Base-by-base conservation (phyloP, 441 rosid species). In the Pelargonium citronellum region DNA sequence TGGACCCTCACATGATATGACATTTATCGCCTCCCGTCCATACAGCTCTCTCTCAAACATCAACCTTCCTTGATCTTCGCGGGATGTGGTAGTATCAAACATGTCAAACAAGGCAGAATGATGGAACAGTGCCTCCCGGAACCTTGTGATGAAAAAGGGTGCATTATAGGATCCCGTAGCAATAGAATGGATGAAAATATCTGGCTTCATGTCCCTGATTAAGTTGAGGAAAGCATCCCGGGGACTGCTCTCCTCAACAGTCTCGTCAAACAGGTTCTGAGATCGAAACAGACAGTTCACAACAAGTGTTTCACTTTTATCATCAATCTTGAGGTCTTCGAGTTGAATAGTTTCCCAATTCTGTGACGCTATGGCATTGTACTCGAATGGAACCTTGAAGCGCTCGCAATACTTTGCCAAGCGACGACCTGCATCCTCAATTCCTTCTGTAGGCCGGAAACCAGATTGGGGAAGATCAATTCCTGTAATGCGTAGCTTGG, bases 251-350 rank as follows among this genome's bases (percentile, higher is more conserved):
- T 80, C 78, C 11, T 69, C 76, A 5, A 90, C 96, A 0, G 99
- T 94, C 78, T 90, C 95, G 66, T 94, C 99, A 4, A 94, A 74
- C 1, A 91, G 83, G 79, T 88, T 84, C 68, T 72, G 86, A 34
- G 84, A 84, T 37, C 99, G 86, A 64, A 78, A 87, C 27, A 89
- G 70, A 73, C 94, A 86, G 79, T 87, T 94, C 61, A 90, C 99
- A 0, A 85, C 96, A 4, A 89, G 46, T 71, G 85, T 67, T 69
- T 94, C 99, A 19, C 80, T 80, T 0, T 65, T 34, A 34, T 34
- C 53, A 19, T 68, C 72, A 15, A 91, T 76, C 78, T 89, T 89
- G 73, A 94, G 82, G 73, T 94, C 97, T 16, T 85, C 89, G 13
- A 83, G 13, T 67, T 9, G 72, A 72, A 94, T 86, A 17, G 83